Evolutionary conservation across 208 protist species (phyloP), one percentile per base, ranked within the genome.

Genomic region (Leptomonas pyrrhocoris): DNA sequence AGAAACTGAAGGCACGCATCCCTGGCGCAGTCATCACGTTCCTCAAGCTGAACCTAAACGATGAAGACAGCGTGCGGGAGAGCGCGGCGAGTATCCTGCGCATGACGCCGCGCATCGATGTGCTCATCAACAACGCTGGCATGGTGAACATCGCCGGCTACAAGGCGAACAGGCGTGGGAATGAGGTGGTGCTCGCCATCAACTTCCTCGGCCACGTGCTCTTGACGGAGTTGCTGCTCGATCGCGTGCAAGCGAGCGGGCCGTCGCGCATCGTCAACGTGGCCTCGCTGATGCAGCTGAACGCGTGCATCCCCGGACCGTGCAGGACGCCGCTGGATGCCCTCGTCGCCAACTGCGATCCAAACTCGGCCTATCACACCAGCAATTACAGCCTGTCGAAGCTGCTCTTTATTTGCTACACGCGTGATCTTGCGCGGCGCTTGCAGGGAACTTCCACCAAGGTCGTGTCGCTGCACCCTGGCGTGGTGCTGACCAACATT

Each of bases 101-200:
- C 13, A 9, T 70, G 55, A 84, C 82, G 5, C 59, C 74, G n/a
- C 78, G 77, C 61, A 74, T 84, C 55, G 72, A 88, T 30, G 13
- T 88, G n/a, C 75, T 88, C 36, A 81, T 87, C 67, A 88, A 88
- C 68, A 88, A 84, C 54, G 79, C 82, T 11, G 79, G 78, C 18
- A 74, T 88, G 46, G 62, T 65, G 27, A 72, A 62, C 28, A 71
- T 56, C 48, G 13, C 28, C 0, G 45, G 48, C 23, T 61, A 72
- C 42, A 62, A 50, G 27, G 51, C 74, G 19, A 86, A 86, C 69
- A 60, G 48, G 27, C 67, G 61, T 5, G 82, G 79, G 6, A 79
- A 84, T 56, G 82, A 88, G 53, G 75, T 81, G 61, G 68, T 84
- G 16, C 61, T 88, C n/a, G 77, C 74, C n/a, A 74, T 88, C 51